phyloP scores from a whole-genome alignment of 129 eudicot species.

The Pulicaria dysenterica region DNA sequence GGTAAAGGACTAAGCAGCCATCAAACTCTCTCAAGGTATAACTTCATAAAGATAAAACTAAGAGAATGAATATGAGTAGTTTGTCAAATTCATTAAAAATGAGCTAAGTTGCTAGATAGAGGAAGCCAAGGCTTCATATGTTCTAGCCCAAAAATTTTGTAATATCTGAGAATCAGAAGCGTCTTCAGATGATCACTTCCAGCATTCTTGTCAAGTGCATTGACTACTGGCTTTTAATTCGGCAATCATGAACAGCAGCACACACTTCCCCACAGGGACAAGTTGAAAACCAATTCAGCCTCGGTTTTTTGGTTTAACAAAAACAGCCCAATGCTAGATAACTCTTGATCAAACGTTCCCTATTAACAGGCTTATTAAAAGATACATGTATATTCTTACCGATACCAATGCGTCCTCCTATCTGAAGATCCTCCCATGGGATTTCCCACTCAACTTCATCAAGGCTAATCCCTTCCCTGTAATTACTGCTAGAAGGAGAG shows the following conservation, averaged over 20 bases:
- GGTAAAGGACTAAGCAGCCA: background rate
- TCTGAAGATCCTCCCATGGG: constrained; percentile 90
- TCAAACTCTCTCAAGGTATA: background rate
- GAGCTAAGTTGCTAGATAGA: too few species aligned
- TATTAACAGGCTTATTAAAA: constrained; percentile 5
- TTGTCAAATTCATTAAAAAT: too few species aligned
- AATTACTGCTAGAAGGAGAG: constrained; percentile 30
- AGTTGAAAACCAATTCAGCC: background rate
- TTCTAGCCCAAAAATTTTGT: background rate
- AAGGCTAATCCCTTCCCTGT: constrained; percentile 53
- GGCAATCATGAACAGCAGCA: background rate
- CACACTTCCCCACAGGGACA: background rate
- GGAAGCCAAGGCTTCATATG: too few species aligned
- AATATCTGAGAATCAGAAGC: background rate
- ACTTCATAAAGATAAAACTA: background rate
- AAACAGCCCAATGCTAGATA: background rate
- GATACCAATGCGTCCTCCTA: constrained; percentile 92
- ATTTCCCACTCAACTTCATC: constrained; percentile 86
- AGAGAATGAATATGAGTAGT: background rate
- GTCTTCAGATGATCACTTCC: background rate
- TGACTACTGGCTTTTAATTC: background rate
- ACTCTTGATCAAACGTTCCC: background rate
- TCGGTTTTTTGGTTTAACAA: too few species aligned
- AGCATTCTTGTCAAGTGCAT: constrained; percentile 2
- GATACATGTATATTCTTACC: constrained; percentile 51